phyloP scores from a whole-genome alignment of 129 eudicot genomes.

The Flaveria ramosissima region DNA sequence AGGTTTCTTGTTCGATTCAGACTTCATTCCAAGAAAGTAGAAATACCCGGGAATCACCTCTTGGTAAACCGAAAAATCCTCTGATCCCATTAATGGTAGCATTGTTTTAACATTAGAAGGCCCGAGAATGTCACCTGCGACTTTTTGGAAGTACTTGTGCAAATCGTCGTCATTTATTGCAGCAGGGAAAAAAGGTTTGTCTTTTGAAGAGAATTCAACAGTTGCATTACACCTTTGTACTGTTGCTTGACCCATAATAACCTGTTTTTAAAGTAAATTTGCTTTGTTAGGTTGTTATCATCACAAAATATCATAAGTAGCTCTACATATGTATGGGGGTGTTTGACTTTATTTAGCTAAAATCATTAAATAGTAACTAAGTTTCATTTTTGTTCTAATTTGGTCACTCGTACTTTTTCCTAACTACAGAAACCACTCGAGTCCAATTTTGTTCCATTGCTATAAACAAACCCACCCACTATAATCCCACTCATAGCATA shows the following conservation, averaged over 20 bases:
- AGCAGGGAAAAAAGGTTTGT: conserved; percentile 66
- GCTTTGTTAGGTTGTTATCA: conserved; percentile 13
- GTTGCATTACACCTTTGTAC: conserved; percentile 95
- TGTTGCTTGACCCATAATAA: conserved; percentile 75
- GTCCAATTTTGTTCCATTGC: not conserved
- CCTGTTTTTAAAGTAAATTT: conserved; percentile 48
- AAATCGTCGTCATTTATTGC: conserved; percentile 58
- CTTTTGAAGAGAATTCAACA: conserved; percentile 57
- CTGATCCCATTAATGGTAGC: conserved; percentile 85
- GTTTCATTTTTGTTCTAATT: not conserved
- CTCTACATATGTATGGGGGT: too few relatives aligned
- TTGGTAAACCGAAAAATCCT: conserved; percentile 86
- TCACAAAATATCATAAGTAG: not conserved
- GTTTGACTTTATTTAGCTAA: not conserved
- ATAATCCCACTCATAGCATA: too few relatives aligned
- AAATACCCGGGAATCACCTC: conserved; percentile 85
- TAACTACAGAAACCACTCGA: not conserved
- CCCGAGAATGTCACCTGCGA: conserved; percentile 70
- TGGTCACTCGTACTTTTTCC: not conserved
- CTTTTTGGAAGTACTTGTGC: conserved; percentile 56
- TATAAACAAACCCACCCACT: too few relatives aligned
- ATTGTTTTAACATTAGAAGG: conserved; percentile 51
- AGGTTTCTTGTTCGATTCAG: conserved; percentile 46
- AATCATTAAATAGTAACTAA: not conserved
- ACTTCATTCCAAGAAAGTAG: conserved; percentile 75